Base-by-base conservation (phyloP, 169 alveolate genomes). In the Plasmodium fragile region DNA sequence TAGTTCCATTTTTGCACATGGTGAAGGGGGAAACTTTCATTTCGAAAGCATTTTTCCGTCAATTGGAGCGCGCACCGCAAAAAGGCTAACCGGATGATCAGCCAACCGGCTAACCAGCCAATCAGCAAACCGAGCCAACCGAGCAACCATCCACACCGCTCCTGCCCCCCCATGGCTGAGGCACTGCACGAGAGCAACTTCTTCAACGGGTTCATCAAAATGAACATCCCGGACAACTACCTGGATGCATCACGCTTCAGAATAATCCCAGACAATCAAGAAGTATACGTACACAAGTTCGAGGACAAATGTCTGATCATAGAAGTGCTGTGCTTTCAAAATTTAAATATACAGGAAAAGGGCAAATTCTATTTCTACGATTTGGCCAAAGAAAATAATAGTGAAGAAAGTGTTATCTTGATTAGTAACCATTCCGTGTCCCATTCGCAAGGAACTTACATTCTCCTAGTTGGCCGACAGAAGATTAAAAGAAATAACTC, bases 221-320 rank as follows among this genome's bases (percentile, higher is more conserved):
- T 89, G 94, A 77, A 53, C 71, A 75, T 89, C 18, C 94, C 94
- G 32, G 75, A 78, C 18, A 25, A 36, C 55, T 89, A 89, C 39
- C 22, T 79, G 30, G 94, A 89, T 18, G 89, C 71, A 4, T 89
- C 94, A 0, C 70, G 39, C 28, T 75, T 53, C 41, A 78, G 94
- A 39, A 25, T 55, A 77, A 89, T 89, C 16, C 94, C 94, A 43
- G 94, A 89, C 72, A 89, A 89, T 49, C 94, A 89, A 89, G 94
- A 89, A 79, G 94, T 89, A 16, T 89, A 89, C 32, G 94, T 69
- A 30, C 94, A 89, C 16, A 79, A 89, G 70, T 39, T n/a, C 45
- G 82, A 89, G 13, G 81, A 89, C 49, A 89, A 69, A 78, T 89
- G 89, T 59, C 7, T 89, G 2, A 78, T 89, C 22, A 89, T 89